phyloP scores from a whole-genome alignment of 441 rosid species.

The Macaranga tanarius region DNA sequence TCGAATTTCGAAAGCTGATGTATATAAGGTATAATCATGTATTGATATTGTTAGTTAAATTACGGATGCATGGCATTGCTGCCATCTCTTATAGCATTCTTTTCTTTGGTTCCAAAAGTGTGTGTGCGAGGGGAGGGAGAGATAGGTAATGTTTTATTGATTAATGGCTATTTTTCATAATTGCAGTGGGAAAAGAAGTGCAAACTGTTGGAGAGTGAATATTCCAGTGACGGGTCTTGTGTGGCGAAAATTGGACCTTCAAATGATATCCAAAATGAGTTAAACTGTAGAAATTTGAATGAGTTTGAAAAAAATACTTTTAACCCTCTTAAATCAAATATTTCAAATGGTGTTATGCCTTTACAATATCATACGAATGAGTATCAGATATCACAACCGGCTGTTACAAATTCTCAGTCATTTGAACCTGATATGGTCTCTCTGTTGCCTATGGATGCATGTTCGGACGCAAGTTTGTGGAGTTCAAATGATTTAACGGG shows the following conservation, averaged over 20 bases:
- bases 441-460: slow-evolving; percentile 28
- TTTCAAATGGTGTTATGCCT: slow-evolving; percentile 77
- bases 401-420: slow-evolving; percentile 37
- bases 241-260: slow-evolving; percentile 42
- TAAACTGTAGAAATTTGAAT: slow-evolving; percentile 44
- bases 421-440: slow-evolving; percentile 30
- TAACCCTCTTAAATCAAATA: slow-evolving; percentile 36
- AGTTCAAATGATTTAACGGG: slow-evolving; percentile 38
- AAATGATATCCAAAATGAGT: slow-evolving; percentile 76
- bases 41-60: slow-evolving; percentile 6
- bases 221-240: slow-evolving; percentile 35
- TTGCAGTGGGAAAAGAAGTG: slow-evolving; percentile 84
- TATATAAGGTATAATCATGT: slow-evolving; percentile 51
- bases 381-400: slow-evolving; percentile 69
- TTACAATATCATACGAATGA: slow-evolving; percentile 77
- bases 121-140: too few relatives aligned
- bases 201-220: slow-evolving; percentile 43
- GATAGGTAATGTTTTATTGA: neutral
- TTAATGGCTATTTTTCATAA: slow-evolving; percentile 17
- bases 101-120: too few relatives aligned
- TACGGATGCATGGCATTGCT: neutral
- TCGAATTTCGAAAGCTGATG: slow-evolving; percentile 52
- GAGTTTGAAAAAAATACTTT: slow-evolving; percentile 43
- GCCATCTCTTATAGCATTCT: neutral
- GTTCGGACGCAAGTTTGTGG: slow-evolving; percentile 30